phyloP scores from a whole-genome alignment of 2,329 filamentous ascomycete species.

The Ophiostoma australiae region DNA sequence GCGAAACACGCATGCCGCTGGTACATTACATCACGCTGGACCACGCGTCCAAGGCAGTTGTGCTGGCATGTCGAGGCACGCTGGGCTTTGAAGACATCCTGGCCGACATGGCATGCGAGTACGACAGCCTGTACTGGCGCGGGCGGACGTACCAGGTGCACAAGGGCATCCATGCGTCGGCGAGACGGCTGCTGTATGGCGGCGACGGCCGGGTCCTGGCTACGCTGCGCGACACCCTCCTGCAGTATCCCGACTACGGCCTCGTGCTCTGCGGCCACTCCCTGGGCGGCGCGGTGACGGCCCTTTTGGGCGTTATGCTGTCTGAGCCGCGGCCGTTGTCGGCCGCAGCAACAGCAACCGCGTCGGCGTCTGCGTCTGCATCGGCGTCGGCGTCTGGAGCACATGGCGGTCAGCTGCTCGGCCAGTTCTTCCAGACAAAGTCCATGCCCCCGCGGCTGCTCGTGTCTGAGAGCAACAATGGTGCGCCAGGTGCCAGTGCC shows the following conservation, averaged over 20 bases:
- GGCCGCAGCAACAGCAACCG: constrained; percentile 35
- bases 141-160: constrained; percentile 64
- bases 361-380: constrained; percentile 30
- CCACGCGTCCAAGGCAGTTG: constrained; percentile 65
- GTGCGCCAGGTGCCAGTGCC: not conserved
- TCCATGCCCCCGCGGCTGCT: constrained; percentile 43
- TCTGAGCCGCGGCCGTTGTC: constrained; percentile 47
- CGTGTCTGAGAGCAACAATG: constrained; percentile 27
- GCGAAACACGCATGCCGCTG: constrained; percentile 62
- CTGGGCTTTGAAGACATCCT: constrained; percentile 69
- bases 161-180: constrained; percentile 69
- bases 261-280: constrained; percentile 66
- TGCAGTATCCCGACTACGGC: constrained; percentile 64
- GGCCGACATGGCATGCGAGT: constrained; percentile 70
- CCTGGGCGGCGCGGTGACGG: constrained; percentile 64
- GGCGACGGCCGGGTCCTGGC: constrained; percentile 62
- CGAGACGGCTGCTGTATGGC: constrained; percentile 61
- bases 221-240: constrained; percentile 60
- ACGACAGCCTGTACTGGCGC: constrained; percentile 60
- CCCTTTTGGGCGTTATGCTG: constrained; percentile 65
- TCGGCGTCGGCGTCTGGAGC: constrained; percentile 27
- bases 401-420: constrained; percentile 6
- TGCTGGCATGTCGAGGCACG: constrained; percentile 67
- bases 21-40: constrained; percentile 71
- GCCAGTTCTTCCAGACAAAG: constrained; percentile 49